Evolutionary conservation across 176 grass and related monocot species (phyloP).

Genomic region (Saccharum officinarum): DNA sequence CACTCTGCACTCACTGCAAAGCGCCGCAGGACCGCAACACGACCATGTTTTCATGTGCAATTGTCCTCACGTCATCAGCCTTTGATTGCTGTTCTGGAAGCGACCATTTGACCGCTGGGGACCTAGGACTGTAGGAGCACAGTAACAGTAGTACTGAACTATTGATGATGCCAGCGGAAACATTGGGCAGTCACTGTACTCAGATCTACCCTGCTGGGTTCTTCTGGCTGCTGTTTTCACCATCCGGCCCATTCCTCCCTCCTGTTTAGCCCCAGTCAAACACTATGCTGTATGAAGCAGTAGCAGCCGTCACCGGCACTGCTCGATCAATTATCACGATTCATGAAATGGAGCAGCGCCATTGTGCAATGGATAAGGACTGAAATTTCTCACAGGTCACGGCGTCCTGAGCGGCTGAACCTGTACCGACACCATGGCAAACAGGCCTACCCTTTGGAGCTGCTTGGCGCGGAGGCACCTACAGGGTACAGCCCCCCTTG

Average conservation of each 20-base stretch:
- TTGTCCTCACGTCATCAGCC: not conserved
- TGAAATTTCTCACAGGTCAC: not conserved
- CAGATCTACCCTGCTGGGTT: conserved; percentile 29
- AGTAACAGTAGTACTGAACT: not conserved
- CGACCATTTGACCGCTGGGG: not conserved
- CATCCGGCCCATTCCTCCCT: not conserved
- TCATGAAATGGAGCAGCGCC: not conserved
- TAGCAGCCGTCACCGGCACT: not conserved
- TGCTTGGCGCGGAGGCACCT: not conserved
- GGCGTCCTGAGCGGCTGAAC: not conserved
- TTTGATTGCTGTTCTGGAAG: not conserved
- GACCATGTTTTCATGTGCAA: not conserved
- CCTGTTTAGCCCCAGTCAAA: not conserved
- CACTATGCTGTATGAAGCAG: not conserved
- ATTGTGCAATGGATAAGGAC: conserved; percentile 24
- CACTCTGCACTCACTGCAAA: not conserved
- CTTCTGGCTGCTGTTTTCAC: not conserved
- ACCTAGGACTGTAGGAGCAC: not conserved
- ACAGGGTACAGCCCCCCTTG: not conserved
- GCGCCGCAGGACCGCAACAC: not conserved
- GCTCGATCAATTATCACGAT: not conserved
- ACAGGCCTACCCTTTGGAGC: not conserved
- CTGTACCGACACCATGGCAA: not conserved
- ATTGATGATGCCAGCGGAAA: not conserved
- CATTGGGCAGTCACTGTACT: not conserved